Conservation (phyloP, 1,284 basidiomycete genomes). For the Leccinum solheimii region DNA sequence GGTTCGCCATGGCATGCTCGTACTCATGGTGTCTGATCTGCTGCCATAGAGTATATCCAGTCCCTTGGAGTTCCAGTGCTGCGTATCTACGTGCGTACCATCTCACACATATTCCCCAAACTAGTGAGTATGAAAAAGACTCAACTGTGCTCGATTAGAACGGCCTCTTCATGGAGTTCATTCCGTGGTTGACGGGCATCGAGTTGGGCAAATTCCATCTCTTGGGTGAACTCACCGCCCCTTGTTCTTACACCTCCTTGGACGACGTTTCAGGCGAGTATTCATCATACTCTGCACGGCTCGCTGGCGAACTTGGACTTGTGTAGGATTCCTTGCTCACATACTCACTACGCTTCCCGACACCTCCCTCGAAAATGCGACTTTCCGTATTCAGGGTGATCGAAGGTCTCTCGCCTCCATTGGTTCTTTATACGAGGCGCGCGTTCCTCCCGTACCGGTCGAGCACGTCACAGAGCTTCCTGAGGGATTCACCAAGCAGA, state of each 20-base stretch:
- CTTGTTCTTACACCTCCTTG: slow-evolving; percentile 35
- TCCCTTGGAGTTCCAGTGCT: slow-evolving; percentile 36
- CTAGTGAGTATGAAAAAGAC: neutral
- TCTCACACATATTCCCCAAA: neutral
- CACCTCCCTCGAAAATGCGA: slow-evolving; percentile 31
- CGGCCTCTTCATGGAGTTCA: slow-evolving; percentile 31
- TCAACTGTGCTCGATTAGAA: slow-evolving; percentile 18
- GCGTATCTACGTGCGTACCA: slow-evolving; percentile 36
- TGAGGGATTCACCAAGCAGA: slow-evolving; percentile 33
- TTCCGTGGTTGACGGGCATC: slow-evolving; percentile 24
- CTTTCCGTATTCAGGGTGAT: slow-evolving; percentile 42
- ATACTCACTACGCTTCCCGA: slow-evolving; percentile 35
- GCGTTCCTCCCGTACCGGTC: slow-evolving; percentile 21
- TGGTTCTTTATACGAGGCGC: slow-evolving; percentile 29
- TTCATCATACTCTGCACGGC: neutral
- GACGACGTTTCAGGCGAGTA: slow-evolving; percentile 35
- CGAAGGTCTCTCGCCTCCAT: slow-evolving; percentile 28
- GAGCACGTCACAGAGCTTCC: slow-evolving; percentile 29
- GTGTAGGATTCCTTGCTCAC: slow-evolving; percentile 37
- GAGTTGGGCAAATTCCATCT: slow-evolving; percentile 35
- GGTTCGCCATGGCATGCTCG: neutral
- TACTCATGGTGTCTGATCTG: neutral
- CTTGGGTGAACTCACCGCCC: slow-evolving; percentile 34
- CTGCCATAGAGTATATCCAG: slow-evolving; percentile 28
- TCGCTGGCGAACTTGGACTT: neutral